Conservation (phyloP, 2,329 filamentous ascomycete genomes). For the Xylariales sp. region DNA sequence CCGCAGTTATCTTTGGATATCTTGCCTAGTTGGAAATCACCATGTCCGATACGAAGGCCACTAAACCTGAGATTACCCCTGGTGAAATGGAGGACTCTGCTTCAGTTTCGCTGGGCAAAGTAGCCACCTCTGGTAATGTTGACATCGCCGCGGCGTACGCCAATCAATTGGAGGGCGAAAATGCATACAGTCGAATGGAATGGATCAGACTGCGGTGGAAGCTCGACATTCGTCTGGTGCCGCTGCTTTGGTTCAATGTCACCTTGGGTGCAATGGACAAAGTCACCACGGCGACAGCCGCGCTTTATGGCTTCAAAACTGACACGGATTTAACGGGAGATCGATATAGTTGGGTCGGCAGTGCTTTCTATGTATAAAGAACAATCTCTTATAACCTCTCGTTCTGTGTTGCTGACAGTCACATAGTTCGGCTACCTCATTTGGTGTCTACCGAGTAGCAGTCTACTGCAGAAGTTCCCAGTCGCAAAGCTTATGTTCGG, state of each 20-base stretch:
- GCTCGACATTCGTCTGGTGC: slow-evolving; percentile 35
- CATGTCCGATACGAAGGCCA: slow-evolving; percentile 4
- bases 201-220: slow-evolving; percentile 30
- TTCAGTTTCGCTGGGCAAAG: slow-evolving; percentile 3
- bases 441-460: slow-evolving; percentile 27
- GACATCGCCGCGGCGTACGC: slow-evolving; percentile 26
- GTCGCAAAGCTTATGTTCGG: slow-evolving; percentile 28
- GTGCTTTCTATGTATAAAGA: slow-evolving; percentile 19
- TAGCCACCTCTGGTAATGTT: slow-evolving; percentile 11
- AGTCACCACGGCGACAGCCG: slow-evolving; percentile 23
- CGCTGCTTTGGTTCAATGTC: slow-evolving; percentile 30
- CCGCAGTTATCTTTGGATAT: too few species aligned
- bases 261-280: slow-evolving; percentile 23
- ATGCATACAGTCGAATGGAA: slow-evolving; percentile 22
- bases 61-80: slow-evolving; percentile 3
- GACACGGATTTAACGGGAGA: slow-evolving; percentile 20
- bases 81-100: slow-evolving; percentile 2
- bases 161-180: slow-evolving; percentile 20
- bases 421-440: slow-evolving; percentile 29
- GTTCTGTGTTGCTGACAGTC: not conserved
- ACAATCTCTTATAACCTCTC: not conserved
- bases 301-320: slow-evolving; percentile 20
- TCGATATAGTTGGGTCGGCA: slow-evolving; percentile 23
- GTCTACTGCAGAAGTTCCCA: slow-evolving; percentile 29
- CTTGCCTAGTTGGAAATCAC: not conserved